phyloP scores from a whole-genome alignment of 345 rosid genomes.

The Trapa bicornis region DNA sequence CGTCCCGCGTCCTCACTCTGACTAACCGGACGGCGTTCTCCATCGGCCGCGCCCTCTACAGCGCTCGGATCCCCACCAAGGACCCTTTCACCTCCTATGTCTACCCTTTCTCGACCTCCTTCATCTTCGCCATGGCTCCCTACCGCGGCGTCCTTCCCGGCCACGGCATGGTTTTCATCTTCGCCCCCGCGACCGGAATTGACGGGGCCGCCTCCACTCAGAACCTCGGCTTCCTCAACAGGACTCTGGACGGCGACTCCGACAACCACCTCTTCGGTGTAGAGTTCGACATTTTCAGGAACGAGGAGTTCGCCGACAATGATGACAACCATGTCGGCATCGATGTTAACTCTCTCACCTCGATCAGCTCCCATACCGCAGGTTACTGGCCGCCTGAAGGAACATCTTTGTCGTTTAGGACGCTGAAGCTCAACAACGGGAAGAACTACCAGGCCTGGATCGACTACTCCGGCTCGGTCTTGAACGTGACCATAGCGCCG shows the following conservation, averaged over 20 bases:
- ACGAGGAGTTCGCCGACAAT: slow-evolving; percentile 59
- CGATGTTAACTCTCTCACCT: slow-evolving; percentile 52
- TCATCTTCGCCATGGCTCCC: slow-evolving; percentile 61
- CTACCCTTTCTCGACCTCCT: slow-evolving; percentile 50
- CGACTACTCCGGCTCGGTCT: slow-evolving; percentile 38
- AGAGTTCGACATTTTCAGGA: slow-evolving; percentile 58
- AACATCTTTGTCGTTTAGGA: slow-evolving; percentile 16
- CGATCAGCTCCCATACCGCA: slow-evolving; percentile 21
- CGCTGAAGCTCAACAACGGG: slow-evolving; percentile 50
- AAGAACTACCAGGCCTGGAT: slow-evolving; percentile 78
- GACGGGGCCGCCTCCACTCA: slow-evolving; percentile 31
- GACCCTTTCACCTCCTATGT: slow-evolving; percentile 20
- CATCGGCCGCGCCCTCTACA: slow-evolving; percentile 58
- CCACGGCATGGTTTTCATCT: slow-evolving; percentile 58
- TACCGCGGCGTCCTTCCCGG: slow-evolving; percentile 33
- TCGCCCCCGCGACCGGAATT: slow-evolving; percentile 33
- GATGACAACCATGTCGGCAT: slow-evolving; percentile 64
- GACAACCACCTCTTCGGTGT: slow-evolving; percentile 38
- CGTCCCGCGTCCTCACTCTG: slow-evolving; percentile 42
- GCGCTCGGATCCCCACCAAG: slow-evolving; percentile 29
- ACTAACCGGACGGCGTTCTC: slow-evolving; percentile 36
- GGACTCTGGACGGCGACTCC: slow-evolving; percentile 30
- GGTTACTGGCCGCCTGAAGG: slow-evolving; percentile 34
- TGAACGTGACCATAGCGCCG: slow-evolving; percentile 28
- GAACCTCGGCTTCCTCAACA: slow-evolving; percentile 48